phyloP scores from a whole-genome alignment of 768 basidiomycete genomes.

The Pleurotus ostreatus region DNA sequence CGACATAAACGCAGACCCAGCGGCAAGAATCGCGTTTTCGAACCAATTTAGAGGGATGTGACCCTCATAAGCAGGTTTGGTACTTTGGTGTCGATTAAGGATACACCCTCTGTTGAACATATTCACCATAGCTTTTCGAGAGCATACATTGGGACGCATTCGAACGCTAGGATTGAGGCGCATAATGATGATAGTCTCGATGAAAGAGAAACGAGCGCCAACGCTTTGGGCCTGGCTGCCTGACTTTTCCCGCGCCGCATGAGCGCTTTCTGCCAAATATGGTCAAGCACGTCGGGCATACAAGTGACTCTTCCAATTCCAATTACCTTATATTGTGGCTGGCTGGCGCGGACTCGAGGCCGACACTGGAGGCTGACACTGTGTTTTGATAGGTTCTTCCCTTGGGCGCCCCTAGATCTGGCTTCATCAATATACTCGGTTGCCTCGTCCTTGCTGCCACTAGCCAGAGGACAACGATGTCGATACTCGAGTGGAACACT shows the following conservation, averaged over 20 bases:
- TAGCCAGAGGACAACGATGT: too few relatives aligned
- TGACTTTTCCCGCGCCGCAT: too few relatives aligned
- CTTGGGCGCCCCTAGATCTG: neutral
- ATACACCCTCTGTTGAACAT: neutral
- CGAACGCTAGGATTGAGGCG: neutral
- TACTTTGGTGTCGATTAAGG: conserved; percentile 16
- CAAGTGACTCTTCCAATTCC: too few relatives aligned
- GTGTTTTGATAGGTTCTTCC: neutral
- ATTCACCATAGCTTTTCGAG: neutral
- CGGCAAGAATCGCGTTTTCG: conserved; percentile 81
- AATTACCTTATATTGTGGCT: neutral
- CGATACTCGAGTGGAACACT: too few relatives aligned
- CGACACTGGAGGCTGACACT: neutral
- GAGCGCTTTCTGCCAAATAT: too few relatives aligned
- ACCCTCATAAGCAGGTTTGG: conserved; percentile 62
- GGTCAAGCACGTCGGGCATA: too few relatives aligned
- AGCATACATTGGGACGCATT: neutral
- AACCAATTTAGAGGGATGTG: conserved; percentile 80
- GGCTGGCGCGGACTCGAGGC: neutral
- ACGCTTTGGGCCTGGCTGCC: too few relatives aligned
- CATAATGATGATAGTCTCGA: neutral
- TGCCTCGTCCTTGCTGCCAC: neutral
- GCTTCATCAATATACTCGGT: neutral
- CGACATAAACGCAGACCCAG: conserved; percentile 82
- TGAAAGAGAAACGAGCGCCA: too few relatives aligned